Evolutionary conservation across 768 basidiomycete genomes (phyloP).

Genomic region (Tulasnella sp.): DNA sequence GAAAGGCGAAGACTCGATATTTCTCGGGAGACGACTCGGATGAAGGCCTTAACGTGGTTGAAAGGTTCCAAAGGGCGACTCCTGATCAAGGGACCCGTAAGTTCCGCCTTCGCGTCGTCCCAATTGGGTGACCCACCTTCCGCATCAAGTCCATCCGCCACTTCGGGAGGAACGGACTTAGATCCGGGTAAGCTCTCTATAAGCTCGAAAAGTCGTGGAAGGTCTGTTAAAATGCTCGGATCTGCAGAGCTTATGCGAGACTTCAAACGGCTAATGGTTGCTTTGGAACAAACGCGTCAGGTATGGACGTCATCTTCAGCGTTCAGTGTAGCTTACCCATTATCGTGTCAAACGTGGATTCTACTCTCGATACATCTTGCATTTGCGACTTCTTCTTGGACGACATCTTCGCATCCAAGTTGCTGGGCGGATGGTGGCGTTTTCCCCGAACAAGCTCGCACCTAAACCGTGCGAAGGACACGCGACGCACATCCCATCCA

Average conservation of each 20-base stretch:
- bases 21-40: conserved; percentile 35
- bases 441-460: background rate
- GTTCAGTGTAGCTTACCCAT: background rate
- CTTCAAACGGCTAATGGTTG: background rate
- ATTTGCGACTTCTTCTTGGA: background rate
- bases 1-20: conserved; percentile 44
- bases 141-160: background rate
- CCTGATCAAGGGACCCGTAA: conserved; percentile 34
- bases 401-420: background rate
- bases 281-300: background rate
- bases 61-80: conserved; percentile 78
- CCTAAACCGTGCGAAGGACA: background rate
- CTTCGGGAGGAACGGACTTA: background rate
- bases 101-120: background rate
- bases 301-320: no score
- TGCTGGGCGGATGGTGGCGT: background rate
- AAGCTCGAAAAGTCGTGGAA: background rate
- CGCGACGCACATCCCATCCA: background rate
- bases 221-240: background rate
- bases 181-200: background rate
- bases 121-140: background rate
- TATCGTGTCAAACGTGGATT: background rate
- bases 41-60: conserved; percentile 52
- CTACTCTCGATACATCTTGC: background rate
- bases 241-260: background rate